Base-by-base conservation (phyloP, 805 yeast genomes). In the Candida vaughaniae region DNA sequence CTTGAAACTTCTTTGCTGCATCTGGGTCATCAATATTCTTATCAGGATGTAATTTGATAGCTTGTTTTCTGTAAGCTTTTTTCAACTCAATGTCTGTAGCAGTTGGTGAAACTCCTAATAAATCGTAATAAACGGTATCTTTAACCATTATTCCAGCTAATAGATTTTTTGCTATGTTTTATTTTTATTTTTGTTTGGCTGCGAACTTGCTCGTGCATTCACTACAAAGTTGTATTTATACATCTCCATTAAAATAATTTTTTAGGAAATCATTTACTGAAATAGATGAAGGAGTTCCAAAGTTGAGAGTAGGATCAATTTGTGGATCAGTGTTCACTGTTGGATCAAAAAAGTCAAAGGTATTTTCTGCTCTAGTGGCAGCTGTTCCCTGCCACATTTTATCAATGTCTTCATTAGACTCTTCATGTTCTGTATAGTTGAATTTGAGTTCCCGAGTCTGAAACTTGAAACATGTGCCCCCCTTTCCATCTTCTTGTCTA, bases 11-110 rank as follows among this genome's bases (percentile, higher is more conserved):
- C 34, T 75, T 78, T 10, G 91, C 88, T 11, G 99, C 99, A 9
- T 77, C 75, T 27, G 93, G 95, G 57, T 93, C 95, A 52, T 85
- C 81, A n/a, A 95, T 96, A 55, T 91, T 88, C 67, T 93, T 93
- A 60, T 93, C 99, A 1, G 99, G 99, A 60, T 91, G 99, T 34
- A 86, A 85, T 40, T 70, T 72, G 61, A 91, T 84, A 6, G 98
- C 98, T 59, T 80, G 80, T 58, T 85, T 85, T 45, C 99, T 75
- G 62, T 93, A 93, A 0, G 97, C 95, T 58, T 88, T 88, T 62
- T 93, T 93, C 61, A 93, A 86, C 46, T 93, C 95, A 8, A 77
- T 68, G 4, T 81, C 81, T 0, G 85, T 73, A 14, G 97, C 97
- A 9, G 75, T 75, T 15, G 81, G 72, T 17, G 63, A 49, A 12